These are phyloP conservation scores for Elaeis oleifera DNA, from an alignment of 202 grass and related monocot genomes.

Conservation along the genomic window DNA sequence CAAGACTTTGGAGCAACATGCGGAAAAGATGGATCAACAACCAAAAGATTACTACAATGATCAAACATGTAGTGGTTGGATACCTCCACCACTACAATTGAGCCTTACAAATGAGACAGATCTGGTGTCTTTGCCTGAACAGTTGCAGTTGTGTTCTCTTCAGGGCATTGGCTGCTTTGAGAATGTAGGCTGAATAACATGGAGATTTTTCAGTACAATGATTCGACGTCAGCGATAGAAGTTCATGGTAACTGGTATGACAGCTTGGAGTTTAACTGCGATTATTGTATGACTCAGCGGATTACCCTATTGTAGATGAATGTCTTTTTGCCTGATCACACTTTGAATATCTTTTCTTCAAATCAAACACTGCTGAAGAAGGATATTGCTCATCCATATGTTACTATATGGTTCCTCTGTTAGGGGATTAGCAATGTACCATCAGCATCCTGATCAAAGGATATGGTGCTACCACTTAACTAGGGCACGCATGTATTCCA, in stretches of 20 bases:
- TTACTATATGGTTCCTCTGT: constrained; percentile 33
- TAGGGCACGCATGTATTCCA: constrained; percentile 40
- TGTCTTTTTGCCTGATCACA: constrained; percentile 57
- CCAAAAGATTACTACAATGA: constrained; percentile 34
- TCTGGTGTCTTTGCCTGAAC: constrained; percentile 48
- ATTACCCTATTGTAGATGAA: constrained; percentile 58
- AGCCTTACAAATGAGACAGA: constrained; percentile 35
- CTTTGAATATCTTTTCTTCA: background rate
- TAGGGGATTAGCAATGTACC: constrained; percentile 45
- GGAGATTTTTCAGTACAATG: constrained; percentile 58
- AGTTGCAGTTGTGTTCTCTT: constrained; percentile 47
- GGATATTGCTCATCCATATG: constrained; percentile 39
- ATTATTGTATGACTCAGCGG: constrained; percentile 28
- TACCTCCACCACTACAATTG: constrained; percentile 21
- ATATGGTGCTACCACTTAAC: constrained; percentile 49
- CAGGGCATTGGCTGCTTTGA: constrained; percentile 59
- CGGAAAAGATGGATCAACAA: constrained; percentile 31
- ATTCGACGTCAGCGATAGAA: constrained; percentile 30
- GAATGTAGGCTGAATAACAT: constrained; percentile 54
- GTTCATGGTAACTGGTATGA: constrained; percentile 74
- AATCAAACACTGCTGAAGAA: constrained; percentile 21
- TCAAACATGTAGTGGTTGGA: constrained; percentile 21
- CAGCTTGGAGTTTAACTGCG: constrained; percentile 40
- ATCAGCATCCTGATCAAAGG: constrained; percentile 37
- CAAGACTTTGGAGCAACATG: constrained; percentile 32